A percentile compares a stretch with the other conserved stretches of the same genome.
These are phyloP conservation scores for Solanum verrucosum DNA, from an alignment of 257 asterid genomes.

Conservation along the genomic window DNA sequence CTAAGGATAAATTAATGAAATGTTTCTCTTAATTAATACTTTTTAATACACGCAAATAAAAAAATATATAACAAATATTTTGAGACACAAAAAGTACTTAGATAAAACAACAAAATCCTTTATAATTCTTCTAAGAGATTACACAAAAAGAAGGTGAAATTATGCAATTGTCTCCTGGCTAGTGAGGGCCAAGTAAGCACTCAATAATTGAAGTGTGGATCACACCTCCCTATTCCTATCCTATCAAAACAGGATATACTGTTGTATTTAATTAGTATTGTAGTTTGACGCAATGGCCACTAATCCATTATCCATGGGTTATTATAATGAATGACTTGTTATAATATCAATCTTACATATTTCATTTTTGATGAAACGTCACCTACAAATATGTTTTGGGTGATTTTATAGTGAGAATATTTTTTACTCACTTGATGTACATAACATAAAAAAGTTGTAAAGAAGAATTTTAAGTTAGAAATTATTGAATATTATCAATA, in stretches of 20 bases:
- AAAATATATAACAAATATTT: background rate
- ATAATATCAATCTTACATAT: background rate
- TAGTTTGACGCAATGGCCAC: background rate
- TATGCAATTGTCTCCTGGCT: background rate
- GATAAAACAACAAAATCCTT: background rate
- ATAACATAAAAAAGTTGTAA: background rate
- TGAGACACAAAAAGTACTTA: background rate
- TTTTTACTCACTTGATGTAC: background rate
- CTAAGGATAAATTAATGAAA: background rate
- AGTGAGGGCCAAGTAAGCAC: constrained; percentile 21
- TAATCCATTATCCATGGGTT: background rate
- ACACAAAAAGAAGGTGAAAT: background rate
- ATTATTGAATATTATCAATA: too few relatives aligned
- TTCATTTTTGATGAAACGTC: background rate
- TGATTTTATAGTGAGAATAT: background rate
- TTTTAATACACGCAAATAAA: background rate
- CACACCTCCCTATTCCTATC: constrained; percentile 6
- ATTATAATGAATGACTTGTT: background rate
- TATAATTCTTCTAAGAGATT: background rate
- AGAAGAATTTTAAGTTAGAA: background rate
- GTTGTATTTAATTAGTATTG: background rate
- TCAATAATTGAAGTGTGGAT: constrained; percentile 7
- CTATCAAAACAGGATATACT: background rate
- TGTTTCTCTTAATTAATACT: background rate
- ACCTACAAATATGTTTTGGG: background rate